phyloP scores from a whole-genome alignment of 1,284 basidiomycete genomes.

The Trametes pubescens region DNA sequence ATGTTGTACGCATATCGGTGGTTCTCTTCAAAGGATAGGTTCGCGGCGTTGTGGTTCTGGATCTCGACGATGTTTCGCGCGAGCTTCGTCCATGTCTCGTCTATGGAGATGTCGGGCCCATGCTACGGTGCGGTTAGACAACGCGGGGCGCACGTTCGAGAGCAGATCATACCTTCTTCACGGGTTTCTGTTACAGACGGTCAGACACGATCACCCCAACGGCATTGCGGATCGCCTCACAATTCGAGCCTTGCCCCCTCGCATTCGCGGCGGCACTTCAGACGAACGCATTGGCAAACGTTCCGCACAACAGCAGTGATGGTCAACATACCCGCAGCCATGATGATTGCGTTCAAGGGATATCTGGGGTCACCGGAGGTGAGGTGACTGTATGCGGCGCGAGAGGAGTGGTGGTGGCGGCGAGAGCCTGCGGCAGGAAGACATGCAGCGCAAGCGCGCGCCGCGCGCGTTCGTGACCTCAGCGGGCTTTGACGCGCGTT shows the following conservation, averaged over 20 bases:
- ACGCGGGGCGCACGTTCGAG: slow-evolving; percentile 6
- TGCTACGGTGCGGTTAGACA: slow-evolving; percentile 52
- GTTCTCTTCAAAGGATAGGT: slow-evolving; percentile 96
- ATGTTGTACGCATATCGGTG: slow-evolving; percentile 95
- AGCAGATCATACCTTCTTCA: slow-evolving; percentile 54
- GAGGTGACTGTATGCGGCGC: neutral
- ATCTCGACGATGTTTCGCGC: slow-evolving; percentile 93
- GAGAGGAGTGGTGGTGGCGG: neutral
- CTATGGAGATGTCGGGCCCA: slow-evolving; percentile 71
- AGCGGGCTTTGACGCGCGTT: slow-evolving; percentile 1
- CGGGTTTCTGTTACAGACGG: slow-evolving; percentile 55
- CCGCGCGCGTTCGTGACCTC: slow-evolving; percentile 7
- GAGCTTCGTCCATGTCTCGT: slow-evolving; percentile 80
- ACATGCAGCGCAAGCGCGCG: slow-evolving; percentile 8
- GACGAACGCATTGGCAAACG: neutral
- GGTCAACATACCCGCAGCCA: slow-evolving; percentile 30
- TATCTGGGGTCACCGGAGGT: neutral
- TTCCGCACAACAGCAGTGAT: neutral
- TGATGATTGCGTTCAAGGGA: neutral
- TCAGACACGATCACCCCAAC: slow-evolving; percentile 30
- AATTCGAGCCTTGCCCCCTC: slow-evolving; percentile 50
- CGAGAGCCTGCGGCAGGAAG: slow-evolving; percentile 7
- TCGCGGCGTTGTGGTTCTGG: slow-evolving; percentile 92
- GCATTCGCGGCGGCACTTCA: slow-evolving; percentile 35
- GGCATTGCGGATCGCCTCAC: slow-evolving; percentile 45